These are phyloP conservation scores for Nyctanthes arbortristis DNA, from an alignment of 257 asterid genomes.

Conservation along the genomic window DNA sequence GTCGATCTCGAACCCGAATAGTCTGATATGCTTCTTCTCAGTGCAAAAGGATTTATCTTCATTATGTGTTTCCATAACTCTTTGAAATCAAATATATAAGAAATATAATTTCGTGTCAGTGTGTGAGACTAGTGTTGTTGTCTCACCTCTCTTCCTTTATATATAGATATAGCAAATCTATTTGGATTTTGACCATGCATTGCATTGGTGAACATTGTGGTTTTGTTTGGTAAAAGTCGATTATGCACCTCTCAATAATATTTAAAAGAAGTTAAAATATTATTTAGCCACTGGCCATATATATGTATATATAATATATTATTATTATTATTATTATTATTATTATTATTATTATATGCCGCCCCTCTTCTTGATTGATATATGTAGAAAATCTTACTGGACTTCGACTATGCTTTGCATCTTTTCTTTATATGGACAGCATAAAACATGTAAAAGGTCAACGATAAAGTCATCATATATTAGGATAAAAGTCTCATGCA, in stretches of 20 bases:
- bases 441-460: slow-evolving; percentile 22
- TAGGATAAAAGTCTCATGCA: slow-evolving; percentile 40
- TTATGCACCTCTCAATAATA: too few species aligned
- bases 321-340: too few species aligned
- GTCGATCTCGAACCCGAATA: slow-evolving; percentile 45
- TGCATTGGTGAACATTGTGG: too few species aligned
- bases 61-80: slow-evolving; percentile 27
- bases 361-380: slow-evolving; percentile 8
- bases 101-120: background rate
- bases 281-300: too few species aligned
- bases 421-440: slow-evolving; percentile 18
- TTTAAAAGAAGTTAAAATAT: too few species aligned
- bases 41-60: slow-evolving; percentile 20
- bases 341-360: slow-evolving; percentile 9
- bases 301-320: too few species aligned
- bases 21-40: slow-evolving; percentile 34
- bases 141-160: too few species aligned
- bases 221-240: too few species aligned
- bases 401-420: slow-evolving; percentile 32
- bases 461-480: slow-evolving; percentile 38
- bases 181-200: background rate
- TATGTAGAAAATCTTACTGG: background rate
- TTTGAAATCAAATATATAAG: slow-evolving; percentile 4
- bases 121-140: background rate
- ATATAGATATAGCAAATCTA: too few species aligned